Percentiles rank a stretch among this genome's conserved stretches.
Conservation (phyloP, 2,329 filamentous ascomycete genomes). For the Juglanconis oblonga region DNA sequence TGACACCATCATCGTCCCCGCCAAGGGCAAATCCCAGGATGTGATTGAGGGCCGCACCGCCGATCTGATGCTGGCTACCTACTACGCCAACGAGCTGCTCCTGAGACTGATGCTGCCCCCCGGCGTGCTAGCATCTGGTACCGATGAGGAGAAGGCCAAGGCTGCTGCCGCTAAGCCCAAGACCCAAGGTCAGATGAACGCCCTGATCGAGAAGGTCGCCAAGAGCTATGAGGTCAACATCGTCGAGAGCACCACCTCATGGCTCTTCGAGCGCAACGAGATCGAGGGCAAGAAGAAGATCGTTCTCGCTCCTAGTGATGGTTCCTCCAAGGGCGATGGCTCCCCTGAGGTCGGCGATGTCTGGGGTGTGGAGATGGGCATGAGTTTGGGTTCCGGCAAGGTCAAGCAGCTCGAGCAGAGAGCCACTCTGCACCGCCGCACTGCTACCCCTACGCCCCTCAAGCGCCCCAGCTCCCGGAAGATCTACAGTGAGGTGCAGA, state of each 20-base stretch:
- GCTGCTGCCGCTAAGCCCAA: conserved; percentile 77
- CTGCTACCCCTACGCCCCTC: conserved; percentile 83
- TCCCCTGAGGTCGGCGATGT: conserved; percentile 85
- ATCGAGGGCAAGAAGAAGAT: conserved; percentile 99
- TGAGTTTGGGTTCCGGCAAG: conserved; percentile 89
- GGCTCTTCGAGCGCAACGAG: conserved; percentile 94
- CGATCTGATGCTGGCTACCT: conserved; percentile 83
- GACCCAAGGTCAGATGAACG: conserved; percentile 82
- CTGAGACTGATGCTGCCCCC: conserved; percentile 87
- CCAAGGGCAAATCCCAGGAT: conserved; percentile 58
- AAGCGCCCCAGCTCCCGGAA: conserved; percentile 94
- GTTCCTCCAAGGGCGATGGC: conserved; percentile 84
- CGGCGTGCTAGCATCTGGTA: conserved; percentile 77
- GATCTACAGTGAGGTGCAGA: conserved; percentile 89
- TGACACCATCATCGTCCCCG: conserved; percentile 76
- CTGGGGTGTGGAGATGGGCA: conserved; percentile 95
- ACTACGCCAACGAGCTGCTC: conserved; percentile 95
- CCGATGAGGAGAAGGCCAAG: conserved; percentile 95
- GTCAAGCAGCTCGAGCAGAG: conserved; percentile 88
- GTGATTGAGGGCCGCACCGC: conserved; percentile 73
- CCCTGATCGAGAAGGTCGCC: conserved; percentile 84
- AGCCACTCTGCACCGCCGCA: conserved; percentile 89
- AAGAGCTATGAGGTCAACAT: conserved; percentile 89
- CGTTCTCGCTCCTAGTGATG: conserved; percentile 81
- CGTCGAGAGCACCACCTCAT: conserved; percentile 97